Conservation (phyloP, 148 eudicot genomes). For the Limonium bicolor region DNA sequence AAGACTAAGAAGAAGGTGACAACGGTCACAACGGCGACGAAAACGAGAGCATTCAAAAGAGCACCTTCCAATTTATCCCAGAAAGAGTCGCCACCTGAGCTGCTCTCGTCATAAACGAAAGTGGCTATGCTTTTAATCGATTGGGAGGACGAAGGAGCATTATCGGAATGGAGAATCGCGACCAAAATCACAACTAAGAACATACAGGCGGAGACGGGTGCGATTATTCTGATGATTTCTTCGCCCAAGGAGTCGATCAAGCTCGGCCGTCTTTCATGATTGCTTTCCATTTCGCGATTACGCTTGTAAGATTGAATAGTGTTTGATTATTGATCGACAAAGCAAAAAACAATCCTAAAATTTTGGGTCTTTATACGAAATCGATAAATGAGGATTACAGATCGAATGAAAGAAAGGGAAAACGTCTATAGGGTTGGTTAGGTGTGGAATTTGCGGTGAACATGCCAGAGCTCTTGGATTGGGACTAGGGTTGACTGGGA, state of each 20-base stretch:
- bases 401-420: no score
- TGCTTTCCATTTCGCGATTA: slow-evolving; percentile 57
- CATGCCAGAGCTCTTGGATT: no score
- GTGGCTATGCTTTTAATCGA: slow-evolving; percentile 61
- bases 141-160: slow-evolving; percentile 17
- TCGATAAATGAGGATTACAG: no score
- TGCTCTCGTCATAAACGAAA: slow-evolving; percentile 51
- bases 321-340: no score
- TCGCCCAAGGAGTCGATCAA: slow-evolving; percentile 66
- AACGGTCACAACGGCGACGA: slow-evolving; percentile 57
- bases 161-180: slow-evolving; percentile 21
- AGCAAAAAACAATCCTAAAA: no score
- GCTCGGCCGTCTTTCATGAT: slow-evolving; percentile 36
- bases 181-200: slow-evolving; percentile 59
- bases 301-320: no score
- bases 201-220: slow-evolving; percentile 93
- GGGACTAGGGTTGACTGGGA: no score
- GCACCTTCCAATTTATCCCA: slow-evolving; percentile 89
- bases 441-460: no score
- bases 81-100: slow-evolving; percentile 43
- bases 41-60: slow-evolving; percentile 70
- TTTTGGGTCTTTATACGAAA: no score
- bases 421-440: no score
- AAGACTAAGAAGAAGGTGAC: slow-evolving; percentile 68
- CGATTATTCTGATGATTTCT: slow-evolving; percentile 71